phyloP scores from a whole-genome alignment of 139 green algal genomes.

The Chlorella vulgaris region DNA sequence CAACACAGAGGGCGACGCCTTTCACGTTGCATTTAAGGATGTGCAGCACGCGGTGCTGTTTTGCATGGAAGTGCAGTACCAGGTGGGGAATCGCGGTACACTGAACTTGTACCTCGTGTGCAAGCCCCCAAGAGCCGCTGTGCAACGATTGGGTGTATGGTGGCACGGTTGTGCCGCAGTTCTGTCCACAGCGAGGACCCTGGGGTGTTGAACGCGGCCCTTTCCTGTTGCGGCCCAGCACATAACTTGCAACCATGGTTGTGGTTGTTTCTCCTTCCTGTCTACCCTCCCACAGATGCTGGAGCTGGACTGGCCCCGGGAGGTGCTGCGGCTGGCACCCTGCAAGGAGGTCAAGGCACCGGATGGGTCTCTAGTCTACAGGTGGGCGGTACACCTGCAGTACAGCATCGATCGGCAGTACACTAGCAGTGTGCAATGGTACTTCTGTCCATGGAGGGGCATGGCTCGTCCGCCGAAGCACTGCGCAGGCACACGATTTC shows the following conservation, averaged over 20 bases:
- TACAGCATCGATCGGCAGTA: background rate
- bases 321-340: slow-evolving; percentile 65
- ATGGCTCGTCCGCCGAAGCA: background rate
- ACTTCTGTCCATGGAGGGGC: background rate
- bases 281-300: slow-evolving; percentile 53
- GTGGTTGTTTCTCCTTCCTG: background rate
- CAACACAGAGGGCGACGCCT: slow-evolving; percentile 76
- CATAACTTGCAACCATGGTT: no score
- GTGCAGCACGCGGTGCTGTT: slow-evolving; percentile 68
- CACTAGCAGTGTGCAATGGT: background rate
- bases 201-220: no score
- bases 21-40: slow-evolving; percentile 74
- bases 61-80: slow-evolving; percentile 78
- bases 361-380: slow-evolving; percentile 29
- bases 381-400: slow-evolving; percentile 2
- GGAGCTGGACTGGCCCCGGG: slow-evolving; percentile 68
- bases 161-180: no score
- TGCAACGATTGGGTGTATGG: no score
- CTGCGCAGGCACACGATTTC: background rate
- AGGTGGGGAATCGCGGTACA: background rate
- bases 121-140: background rate
- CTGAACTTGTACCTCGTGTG: background rate
- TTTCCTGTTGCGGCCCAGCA: no score
- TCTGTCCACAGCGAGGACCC: no score
- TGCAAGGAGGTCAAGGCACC: slow-evolving; percentile 57